Percentiles rank a stretch among this genome's conserved stretches.
Evolutionary conservation across 331 rosid species (phyloP).

Genomic region (Cucumis variabilis): DNA sequence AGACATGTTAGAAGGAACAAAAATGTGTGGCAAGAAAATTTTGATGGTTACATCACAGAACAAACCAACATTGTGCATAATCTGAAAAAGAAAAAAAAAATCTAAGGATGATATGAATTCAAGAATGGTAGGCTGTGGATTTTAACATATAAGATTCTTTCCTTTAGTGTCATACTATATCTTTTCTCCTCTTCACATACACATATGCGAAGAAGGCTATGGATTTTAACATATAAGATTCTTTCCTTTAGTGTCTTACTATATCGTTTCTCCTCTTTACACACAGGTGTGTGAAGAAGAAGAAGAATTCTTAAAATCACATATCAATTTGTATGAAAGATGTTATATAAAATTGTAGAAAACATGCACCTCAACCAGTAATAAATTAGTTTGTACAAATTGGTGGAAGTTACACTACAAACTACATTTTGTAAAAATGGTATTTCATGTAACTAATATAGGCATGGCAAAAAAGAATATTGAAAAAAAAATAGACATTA

Average conservation of each 20-base stretch:
- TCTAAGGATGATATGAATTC: background rate
- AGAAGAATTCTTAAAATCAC: too few relatives aligned
- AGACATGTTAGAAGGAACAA: background rate
- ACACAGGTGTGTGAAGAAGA: background rate
- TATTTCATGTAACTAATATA: too few relatives aligned
- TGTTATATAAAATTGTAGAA: too few relatives aligned
- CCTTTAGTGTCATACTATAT: background rate
- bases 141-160: background rate
- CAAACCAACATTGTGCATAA: background rate
- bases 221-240: background rate
- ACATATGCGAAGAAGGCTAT: background rate
- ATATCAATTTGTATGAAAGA: too few relatives aligned
- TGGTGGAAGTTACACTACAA: too few relatives aligned
- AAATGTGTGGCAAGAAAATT: background rate
- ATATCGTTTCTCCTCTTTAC: background rate
- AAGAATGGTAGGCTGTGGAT: slow-evolving; percentile 2
- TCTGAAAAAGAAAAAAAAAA: background rate
- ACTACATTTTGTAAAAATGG: too few relatives aligned
- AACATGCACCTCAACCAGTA: too few relatives aligned
- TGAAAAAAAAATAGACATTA: too few relatives aligned
- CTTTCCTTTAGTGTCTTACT: background rate
- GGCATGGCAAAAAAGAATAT: too few relatives aligned
- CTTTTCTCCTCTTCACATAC: background rate
- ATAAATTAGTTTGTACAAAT: too few relatives aligned
- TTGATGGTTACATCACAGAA: slow-evolving; percentile 1